Conservation (phyloP, 345 rosid species). For the Dovyalis caffra region DNA sequence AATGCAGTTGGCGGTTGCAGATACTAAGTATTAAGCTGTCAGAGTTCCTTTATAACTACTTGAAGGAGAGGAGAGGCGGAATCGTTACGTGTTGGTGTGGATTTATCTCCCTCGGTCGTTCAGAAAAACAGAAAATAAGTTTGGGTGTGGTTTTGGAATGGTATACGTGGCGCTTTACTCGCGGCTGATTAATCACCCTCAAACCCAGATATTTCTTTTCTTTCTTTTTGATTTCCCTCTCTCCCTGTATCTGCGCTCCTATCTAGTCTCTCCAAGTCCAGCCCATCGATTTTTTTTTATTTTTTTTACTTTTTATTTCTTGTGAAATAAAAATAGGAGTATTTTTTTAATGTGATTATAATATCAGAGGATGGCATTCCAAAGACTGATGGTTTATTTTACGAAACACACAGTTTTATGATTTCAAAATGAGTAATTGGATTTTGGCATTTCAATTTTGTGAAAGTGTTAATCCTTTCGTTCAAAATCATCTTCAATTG, state of each 20-base stretch:
- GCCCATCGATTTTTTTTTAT: too few relatives aligned
- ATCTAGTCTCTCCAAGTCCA: too few relatives aligned
- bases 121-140: neutral
- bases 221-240: neutral
- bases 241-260: neutral
- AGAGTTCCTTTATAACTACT: neutral
- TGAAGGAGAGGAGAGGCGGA: neutral
- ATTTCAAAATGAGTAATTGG: too few relatives aligned
- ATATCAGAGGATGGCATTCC: too few relatives aligned
- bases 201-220: neutral
- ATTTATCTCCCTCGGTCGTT: neutral
- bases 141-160: conserved; percentile 54
- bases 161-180: conserved; percentile 48
- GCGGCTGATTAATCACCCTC: conserved; percentile 13
- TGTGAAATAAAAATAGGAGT: too few relatives aligned
- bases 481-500: too few relatives aligned
- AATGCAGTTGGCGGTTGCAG: neutral
- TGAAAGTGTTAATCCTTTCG: too few relatives aligned
- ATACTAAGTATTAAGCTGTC: neutral
- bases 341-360: too few relatives aligned
- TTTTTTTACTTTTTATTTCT: too few relatives aligned
- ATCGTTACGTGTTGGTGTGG: neutral
- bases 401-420: too few relatives aligned
- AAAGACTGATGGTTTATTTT: too few relatives aligned
- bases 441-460: too few relatives aligned